Evolutionary conservation across 495 filamentous ascomycete species (phyloP).

Genomic region (Copromyces sp.): DNA sequence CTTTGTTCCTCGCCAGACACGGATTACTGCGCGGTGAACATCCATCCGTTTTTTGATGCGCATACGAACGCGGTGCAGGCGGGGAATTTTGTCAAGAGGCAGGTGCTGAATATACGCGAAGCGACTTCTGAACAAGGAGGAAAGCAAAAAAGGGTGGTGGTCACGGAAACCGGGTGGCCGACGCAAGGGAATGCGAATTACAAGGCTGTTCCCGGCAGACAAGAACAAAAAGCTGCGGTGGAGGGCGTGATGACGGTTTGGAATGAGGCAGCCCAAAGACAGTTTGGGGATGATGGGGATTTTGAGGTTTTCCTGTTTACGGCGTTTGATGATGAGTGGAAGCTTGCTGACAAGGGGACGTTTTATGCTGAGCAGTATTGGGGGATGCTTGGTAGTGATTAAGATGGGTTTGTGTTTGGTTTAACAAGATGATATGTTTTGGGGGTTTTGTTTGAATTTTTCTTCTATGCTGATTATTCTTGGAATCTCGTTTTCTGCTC

Average conservation of each 20-base stretch:
- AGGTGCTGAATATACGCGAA: slow-evolving; percentile 36
- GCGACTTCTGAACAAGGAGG: slow-evolving; percentile 3
- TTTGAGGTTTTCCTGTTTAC: slow-evolving; percentile 49
- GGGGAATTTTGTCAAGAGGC: slow-evolving; percentile 52
- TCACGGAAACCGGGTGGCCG: slow-evolving; percentile 83
- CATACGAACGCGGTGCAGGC: slow-evolving; percentile 44
- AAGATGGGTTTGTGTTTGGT: background rate
- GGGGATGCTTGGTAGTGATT: slow-evolving; percentile 38
- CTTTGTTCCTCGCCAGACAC: slow-evolving; percentile 51
- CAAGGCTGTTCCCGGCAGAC: slow-evolving; percentile 48
- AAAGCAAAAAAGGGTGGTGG: slow-evolving; percentile 28
- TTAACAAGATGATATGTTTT: too few relatives aligned
- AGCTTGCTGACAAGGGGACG: slow-evolving; percentile 51
- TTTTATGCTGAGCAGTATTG: slow-evolving; percentile 65
- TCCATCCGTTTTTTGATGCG: slow-evolving; percentile 75
- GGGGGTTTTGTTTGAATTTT: too few relatives aligned
- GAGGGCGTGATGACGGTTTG: slow-evolving; percentile 49
- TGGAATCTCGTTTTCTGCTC: too few relatives aligned
- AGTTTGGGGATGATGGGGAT: slow-evolving; percentile 17
- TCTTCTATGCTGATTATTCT: too few relatives aligned
- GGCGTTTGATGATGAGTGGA: slow-evolving; percentile 71
- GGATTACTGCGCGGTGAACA: slow-evolving; percentile 73
- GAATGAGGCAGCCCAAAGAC: slow-evolving; percentile 14
- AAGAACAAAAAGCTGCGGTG: slow-evolving; percentile 56
- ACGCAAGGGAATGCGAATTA: slow-evolving; percentile 52